Evolutionary conservation across 768 basidiomycete genomes (phyloP).

Genomic region (Naganishia antarctica): DNA sequence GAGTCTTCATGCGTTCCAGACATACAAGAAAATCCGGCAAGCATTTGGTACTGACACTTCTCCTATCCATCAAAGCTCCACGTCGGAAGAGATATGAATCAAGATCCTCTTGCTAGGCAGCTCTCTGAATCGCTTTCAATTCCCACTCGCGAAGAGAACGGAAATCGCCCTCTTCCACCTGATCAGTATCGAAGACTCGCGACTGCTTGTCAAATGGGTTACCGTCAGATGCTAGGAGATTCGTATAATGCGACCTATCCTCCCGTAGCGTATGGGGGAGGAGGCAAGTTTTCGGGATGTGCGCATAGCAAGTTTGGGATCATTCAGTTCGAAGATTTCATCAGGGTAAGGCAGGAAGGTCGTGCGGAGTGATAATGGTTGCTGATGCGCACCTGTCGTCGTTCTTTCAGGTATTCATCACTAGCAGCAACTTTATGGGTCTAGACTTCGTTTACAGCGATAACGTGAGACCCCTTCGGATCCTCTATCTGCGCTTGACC

Average conservation of each 20-base stretch:
- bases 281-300: slow-evolving; percentile 11
- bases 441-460: slow-evolving; percentile 25
- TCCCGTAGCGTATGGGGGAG: background rate
- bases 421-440: slow-evolving; percentile 23
- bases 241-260: slow-evolving; percentile 21
- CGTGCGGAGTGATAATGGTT: no score
- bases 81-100: slow-evolving; percentile 23
- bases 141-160: background rate
- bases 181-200: background rate
- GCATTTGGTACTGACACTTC: background rate
- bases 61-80: slow-evolving; percentile 4
- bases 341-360: slow-evolving; percentile 19
- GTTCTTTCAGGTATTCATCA: slow-evolving; percentile 26
- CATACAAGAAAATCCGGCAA: background rate
- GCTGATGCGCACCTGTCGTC: background rate
- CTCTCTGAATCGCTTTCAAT: background rate
- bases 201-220: background rate
- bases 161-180: background rate
- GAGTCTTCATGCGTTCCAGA: background rate
- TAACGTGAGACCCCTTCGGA: slow-evolving; percentile 15
- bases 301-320: slow-evolving; percentile 27
- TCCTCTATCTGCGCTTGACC: background rate
- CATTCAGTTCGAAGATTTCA: slow-evolving; percentile 21
- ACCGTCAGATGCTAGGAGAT: slow-evolving; percentile 6
- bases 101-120: slow-evolving; percentile 20